Conservation (phyloP, 2,329 filamentous ascomycete species). For the Trichoderma afroharzianum region DNA sequence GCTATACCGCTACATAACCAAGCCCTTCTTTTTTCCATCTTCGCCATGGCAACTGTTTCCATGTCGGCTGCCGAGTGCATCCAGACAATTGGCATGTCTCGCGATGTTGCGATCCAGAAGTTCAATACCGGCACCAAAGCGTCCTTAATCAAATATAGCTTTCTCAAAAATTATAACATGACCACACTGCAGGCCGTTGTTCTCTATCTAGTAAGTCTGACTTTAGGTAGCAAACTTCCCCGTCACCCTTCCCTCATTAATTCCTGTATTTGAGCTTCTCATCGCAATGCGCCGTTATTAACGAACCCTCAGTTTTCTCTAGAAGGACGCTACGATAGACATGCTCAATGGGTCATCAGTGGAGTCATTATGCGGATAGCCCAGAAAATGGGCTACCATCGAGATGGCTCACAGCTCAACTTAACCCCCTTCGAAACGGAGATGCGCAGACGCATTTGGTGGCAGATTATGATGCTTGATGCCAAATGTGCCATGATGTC, state of each 20-base stretch:
- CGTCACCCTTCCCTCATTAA: neutral
- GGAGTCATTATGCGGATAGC: slow-evolving; percentile 61
- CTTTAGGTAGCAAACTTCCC: neutral
- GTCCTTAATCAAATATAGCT: slow-evolving; percentile 50
- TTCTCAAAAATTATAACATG: slow-evolving; percentile 57
- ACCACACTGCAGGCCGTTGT: slow-evolving; percentile 57
- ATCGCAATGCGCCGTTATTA: neutral
- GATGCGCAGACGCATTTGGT: slow-evolving; percentile 66
- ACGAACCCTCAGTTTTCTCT: slow-evolving; percentile 45
- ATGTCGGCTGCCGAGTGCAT: slow-evolving; percentile 54
- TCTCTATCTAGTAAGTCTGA: slow-evolving; percentile 49
- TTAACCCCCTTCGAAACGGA: slow-evolving; percentile 62
- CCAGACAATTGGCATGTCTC: slow-evolving; percentile 47
- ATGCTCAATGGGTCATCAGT: slow-evolving; percentile 58
- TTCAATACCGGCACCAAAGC: slow-evolving; percentile 51
- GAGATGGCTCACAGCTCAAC: slow-evolving; percentile 55
- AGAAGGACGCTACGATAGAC: slow-evolving; percentile 55
- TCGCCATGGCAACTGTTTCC: slow-evolving; percentile 56
- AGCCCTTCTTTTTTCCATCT: slow-evolving; percentile 63
- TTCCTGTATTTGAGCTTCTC: neutral
- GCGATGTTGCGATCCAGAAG: slow-evolving; percentile 47
- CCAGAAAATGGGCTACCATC: slow-evolving; percentile 64
- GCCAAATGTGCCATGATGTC: slow-evolving; percentile 55
- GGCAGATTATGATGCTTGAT: slow-evolving; percentile 59
- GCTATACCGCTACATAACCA: slow-evolving; percentile 56